Base-by-base conservation (phyloP, 202 grass and related monocot species). In the Schoenoplectus triqueter region DNA sequence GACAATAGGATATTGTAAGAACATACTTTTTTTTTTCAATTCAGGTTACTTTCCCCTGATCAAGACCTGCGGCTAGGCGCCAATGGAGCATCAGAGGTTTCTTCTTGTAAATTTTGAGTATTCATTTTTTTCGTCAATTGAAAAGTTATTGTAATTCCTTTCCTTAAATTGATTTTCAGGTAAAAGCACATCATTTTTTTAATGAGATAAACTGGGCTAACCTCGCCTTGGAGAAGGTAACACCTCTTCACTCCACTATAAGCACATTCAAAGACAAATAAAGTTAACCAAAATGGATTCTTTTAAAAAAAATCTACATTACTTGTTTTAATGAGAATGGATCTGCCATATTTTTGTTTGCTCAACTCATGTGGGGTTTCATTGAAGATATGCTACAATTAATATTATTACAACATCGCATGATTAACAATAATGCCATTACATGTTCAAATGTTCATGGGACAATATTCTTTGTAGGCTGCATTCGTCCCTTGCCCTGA, bases 121-220 rank as follows among this genome's bases (percentile, higher is more conserved):
- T 49, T 85, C 39, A 68, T 72, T 69, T 80, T 67, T 74, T 50
- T 66, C 31, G 9, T 77, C 40, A 66, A 54, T 51, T 13, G 40
- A 64, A 18, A 18, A 31, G 15, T 57, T 56, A 71, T n/a, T 54
- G 21, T 40, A 55, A 31, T 31, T 31, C 31, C 21, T 75, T 69
- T 46, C 14, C 15, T 79, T 63, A 69, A 71, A 80, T 84, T 68
- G 63, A 85, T 80, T 73, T 84, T 73, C 82, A 88, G 87, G 87
- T 88, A 70, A 88, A 88, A 80, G 82, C 72, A 52, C 87, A 88
- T 66, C 75, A 45, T 2, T 88, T 88, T 66, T 88, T 88, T 31
- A 72, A 80, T 48, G 82, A 85, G 31, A 21, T 88, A 69, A 76
- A 88, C 64, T 88, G 87, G 87, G 20, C 72, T 59, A 80, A 61